A percentile compares a stretch with the other conserved stretches of the same genome.
phyloP scores from a whole-genome alignment of 805 yeast species.

The Saturnispora sanitii region DNA sequence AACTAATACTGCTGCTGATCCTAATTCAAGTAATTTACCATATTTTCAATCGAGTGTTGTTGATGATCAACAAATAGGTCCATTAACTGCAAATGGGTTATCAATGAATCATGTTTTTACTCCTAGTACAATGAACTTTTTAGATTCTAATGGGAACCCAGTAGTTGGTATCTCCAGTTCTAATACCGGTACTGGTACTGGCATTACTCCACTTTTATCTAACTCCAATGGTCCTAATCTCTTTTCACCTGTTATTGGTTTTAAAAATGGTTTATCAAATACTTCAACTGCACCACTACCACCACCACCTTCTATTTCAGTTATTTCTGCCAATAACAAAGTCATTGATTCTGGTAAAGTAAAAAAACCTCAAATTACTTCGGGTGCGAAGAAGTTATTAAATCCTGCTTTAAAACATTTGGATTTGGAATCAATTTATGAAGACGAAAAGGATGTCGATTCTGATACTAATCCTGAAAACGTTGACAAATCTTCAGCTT shows the following conservation, averaged over 20 bases:
- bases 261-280: conserved; percentile 9
- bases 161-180: too few species aligned
- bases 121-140: conserved; percentile 3
- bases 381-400: conserved; percentile 3
- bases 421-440: conserved; percentile 9
- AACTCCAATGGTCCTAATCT: conserved; percentile 5
- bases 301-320: neutral
- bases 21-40: conserved; percentile 4
- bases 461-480: neutral
- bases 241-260: conserved; percentile 14
- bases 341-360: conserved; percentile 3
- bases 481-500: too few species aligned
- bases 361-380: conserved; percentile 2
- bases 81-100: neutral
- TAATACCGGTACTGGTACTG: too few species aligned
- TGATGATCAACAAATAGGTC: neutral
- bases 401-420: conserved; percentile 17
- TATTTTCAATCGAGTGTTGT: neutral
- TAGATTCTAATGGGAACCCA: too few species aligned
- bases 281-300: neutral
- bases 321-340: too few species aligned
- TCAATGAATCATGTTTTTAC: neutral
- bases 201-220: too few species aligned
- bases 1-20: conserved; percentile 2
- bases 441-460: conserved; percentile 4